Percentiles rank a stretch among this genome's conserved stretches.
Conservation (phyloP, 331 rosid genomes). For the Saraca asoca region DNA sequence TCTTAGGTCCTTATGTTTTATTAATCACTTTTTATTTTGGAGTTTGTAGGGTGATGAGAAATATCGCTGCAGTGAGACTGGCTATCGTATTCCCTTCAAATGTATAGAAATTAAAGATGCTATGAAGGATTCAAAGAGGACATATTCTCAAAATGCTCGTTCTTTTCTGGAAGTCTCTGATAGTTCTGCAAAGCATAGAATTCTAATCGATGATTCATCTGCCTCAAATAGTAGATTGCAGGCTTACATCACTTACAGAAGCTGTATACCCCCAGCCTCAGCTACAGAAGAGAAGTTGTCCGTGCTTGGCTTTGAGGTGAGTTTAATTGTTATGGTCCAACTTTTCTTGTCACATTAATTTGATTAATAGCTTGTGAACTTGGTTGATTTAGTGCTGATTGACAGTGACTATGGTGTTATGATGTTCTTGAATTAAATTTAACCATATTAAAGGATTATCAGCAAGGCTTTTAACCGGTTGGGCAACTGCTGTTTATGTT, state of each 20-base stretch:
- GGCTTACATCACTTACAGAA: constrained; percentile 74
- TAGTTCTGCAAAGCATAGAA: constrained; percentile 43
- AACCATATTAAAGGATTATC: not conserved
- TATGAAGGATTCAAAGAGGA: constrained; percentile 36
- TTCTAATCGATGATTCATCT: constrained; percentile 48
- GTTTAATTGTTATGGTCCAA: not conserved
- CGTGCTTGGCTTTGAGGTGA: constrained; percentile 79
- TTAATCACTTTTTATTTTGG: constrained; percentile 21
- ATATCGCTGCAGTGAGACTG: constrained; percentile 93
- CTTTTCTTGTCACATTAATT: constrained; percentile 1
- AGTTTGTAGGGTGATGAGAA: constrained; percentile 60
- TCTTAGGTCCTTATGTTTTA: constrained; percentile 9
- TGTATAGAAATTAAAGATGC: constrained; percentile 63
- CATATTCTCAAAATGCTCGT: constrained; percentile 41
- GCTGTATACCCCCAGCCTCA: constrained; percentile 64
- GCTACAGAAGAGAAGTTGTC: constrained; percentile 74
- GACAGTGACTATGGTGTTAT: not conserved
- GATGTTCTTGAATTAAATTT: not conserved
- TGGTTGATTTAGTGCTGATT: constrained; percentile 20
- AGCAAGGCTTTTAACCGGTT: not conserved
- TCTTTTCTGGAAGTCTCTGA: constrained; percentile 50
- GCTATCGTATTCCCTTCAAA: constrained; percentile 87
- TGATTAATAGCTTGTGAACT: constrained; percentile 23
- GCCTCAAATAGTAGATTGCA: constrained; percentile 44
- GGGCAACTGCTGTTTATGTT: too few species aligned